Evolutionary conservation across 192 early-diverging fungal species (phyloP), one percentile per base, ranked within the genome.

Genomic region (Backusella australiensis): DNA sequence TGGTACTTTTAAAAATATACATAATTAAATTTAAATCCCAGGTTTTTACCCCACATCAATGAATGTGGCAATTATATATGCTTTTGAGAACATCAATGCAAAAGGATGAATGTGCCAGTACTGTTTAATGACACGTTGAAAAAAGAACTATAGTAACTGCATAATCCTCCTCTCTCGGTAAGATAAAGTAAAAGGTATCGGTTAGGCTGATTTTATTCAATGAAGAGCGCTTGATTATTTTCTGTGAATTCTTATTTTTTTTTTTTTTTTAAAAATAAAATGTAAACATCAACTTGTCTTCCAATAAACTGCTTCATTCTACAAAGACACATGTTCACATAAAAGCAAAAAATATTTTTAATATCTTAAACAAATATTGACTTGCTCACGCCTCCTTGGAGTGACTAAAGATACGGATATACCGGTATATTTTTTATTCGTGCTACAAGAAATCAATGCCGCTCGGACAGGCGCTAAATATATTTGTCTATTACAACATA

Each of bases 361-460:
- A 44, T 44, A 44, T 44, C 14, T 44, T 15, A 44, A 56, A 23
- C 53, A 56, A 56, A 23, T 56, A 56, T 56, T 23, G 9, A 19
- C n/a, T 19, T 56, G 19, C 53, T 56, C 53, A 19, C 21, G 53
- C 53, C 7, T 9, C 21, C 8, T 23, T 2, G 5, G 7, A 9
- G 7, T 11, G 21, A 3, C 36, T 17, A 21, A 19, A 19, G 8
- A 21, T 14, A 41, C 42, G 14, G 21, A 69, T 69, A 69, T 69
- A 69, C 34, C 15, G n/a, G 67, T 69, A 69, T 69, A 69, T 69
- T 69, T 69, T 38, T 39, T 21, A 9, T 39, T 69, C 3, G 35
- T 39, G 7, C 35, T 21, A 56, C 53, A 11, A 11, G 21, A 56
- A 56, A 23, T 56, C 53, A 56, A 56, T 56, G 53, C 53, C 53